Percentiles rank a stretch among this genome's conserved stretches.
These are phyloP conservation scores for Chlorella vulgaris DNA, from an alignment of 139 green algal genomes.

Conservation along the genomic window DNA sequence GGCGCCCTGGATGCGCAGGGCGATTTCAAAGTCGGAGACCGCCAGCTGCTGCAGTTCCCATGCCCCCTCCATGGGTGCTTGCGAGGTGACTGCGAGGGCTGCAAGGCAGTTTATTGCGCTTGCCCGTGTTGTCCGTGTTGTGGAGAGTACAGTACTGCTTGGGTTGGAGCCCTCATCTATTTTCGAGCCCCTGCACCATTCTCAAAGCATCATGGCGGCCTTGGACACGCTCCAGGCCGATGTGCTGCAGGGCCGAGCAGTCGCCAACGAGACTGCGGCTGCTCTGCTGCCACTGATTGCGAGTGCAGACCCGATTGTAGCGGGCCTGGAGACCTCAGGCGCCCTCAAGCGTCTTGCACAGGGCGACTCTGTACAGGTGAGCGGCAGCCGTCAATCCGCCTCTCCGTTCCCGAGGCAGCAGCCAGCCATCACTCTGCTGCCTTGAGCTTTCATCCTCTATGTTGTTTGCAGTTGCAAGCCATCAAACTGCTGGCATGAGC, in stretches of 20 bases:
- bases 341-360: not conserved
- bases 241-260: not conserved
- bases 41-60: constrained; percentile 4
- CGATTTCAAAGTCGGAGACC: not conserved
- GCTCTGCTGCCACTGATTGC: not conserved
- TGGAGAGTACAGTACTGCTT: too few species aligned
- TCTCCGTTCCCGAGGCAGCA: not conserved
- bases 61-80: not conserved
- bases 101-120: too few species aligned
- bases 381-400: not conserved
- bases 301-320: not conserved
- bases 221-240: too few species aligned
- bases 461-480: not conserved
- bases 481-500: not conserved
- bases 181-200: too few species aligned
- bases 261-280: not conserved
- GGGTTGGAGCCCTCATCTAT: too few species aligned
- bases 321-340: not conserved
- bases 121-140: too few species aligned
- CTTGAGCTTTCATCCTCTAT: too few species aligned
- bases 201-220: too few species aligned
- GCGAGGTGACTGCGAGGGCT: too few species aligned
- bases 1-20: not conserved
- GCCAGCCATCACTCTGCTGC: not conserved
- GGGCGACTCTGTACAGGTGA: not conserved